phyloP scores from a whole-genome alignment of 768 basidiomycete genomes.

The Scleroderma citrinum region DNA sequence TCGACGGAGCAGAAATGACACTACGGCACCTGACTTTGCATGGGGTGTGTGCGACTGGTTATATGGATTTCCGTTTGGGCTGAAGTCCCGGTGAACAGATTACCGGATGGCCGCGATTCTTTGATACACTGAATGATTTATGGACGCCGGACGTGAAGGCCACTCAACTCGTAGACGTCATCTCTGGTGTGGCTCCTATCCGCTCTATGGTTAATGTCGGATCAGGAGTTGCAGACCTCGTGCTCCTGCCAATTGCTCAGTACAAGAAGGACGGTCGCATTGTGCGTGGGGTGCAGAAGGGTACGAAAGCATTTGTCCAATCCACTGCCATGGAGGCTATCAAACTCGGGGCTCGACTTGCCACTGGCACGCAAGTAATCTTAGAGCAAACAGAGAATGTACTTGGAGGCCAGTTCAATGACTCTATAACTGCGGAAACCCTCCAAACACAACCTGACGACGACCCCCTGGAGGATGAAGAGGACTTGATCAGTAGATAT shows the following conservation, averaged over 20 bases:
- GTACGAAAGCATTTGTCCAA: constrained; percentile 87
- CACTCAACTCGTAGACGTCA: constrained; percentile 93
- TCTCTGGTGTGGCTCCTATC: constrained; percentile 94
- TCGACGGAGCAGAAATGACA: constrained; percentile 98
- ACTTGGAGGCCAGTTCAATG: constrained; percentile 71
- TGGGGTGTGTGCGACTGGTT: constrained; percentile 55
- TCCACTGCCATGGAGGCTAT: constrained; percentile 95
- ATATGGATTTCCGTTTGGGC: not conserved
- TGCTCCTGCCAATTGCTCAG: constrained; percentile 93
- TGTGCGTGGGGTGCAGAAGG: constrained; percentile 89
- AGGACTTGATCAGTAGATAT: constrained; percentile 78
- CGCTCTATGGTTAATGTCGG: constrained; percentile 97
- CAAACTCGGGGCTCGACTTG: constrained; percentile 87
- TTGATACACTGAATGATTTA: constrained; percentile 89
- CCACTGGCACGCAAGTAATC: constrained; percentile 97
- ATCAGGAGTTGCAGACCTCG: constrained; percentile 92
- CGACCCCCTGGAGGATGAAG: constrained; percentile 31
- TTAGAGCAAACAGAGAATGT: constrained; percentile 92
- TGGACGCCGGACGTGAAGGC: constrained; percentile 99
- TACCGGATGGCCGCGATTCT: constrained; percentile 86
- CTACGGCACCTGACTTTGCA: constrained; percentile 86
- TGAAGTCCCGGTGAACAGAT: constrained; percentile 49
- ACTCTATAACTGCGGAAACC: constrained; percentile 62
- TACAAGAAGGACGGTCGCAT: constrained; percentile 96
- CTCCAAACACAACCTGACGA: constrained; percentile 40